Evolutionary conservation across 2,329 filamentous ascomycete species (phyloP).

Genomic region (Colletotrichum australisinense): DNA sequence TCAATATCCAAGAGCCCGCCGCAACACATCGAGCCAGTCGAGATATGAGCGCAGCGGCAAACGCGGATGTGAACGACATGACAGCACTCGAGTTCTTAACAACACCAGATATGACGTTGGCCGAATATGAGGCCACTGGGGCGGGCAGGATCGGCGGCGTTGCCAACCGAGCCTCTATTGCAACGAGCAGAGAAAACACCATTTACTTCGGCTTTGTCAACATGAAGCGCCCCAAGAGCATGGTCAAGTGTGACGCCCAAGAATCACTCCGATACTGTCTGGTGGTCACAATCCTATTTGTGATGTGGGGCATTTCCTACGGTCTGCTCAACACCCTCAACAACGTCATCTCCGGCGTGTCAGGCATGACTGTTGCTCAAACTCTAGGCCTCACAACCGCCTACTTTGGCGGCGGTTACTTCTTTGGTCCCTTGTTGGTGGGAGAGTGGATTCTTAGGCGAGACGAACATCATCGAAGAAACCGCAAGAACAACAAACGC

Average conservation of each 20-base stretch:
- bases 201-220: conserved; percentile 84
- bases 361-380: conserved; percentile 70
- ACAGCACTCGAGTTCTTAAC: conserved; percentile 60
- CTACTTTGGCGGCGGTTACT: conserved; percentile 78
- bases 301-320: conserved; percentile 92
- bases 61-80: conserved; percentile 38
- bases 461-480: conserved; percentile 68
- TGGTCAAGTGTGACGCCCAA: conserved; percentile 70
- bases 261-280: conserved; percentile 80
- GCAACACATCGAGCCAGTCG: conserved; percentile 16
- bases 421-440: conserved; percentile 76
- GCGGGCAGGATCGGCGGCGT: conserved; percentile 41
- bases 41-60: conserved; percentile 8
- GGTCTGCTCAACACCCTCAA: conserved; percentile 88
- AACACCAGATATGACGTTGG: conserved; percentile 45
- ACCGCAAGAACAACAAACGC: conserved; percentile 46
- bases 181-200: conserved; percentile 53
- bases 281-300: conserved; percentile 83
- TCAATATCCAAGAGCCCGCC: conserved; percentile 23
- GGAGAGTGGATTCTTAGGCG: conserved; percentile 77
- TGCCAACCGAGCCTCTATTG: conserved; percentile 47
- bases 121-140: conserved; percentile 28
- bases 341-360: conserved; percentile 72
- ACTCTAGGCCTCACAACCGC: conserved; percentile 75
- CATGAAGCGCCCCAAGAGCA: conserved; percentile 75